Evolutionary conservation across 2,329 filamentous ascomycete species (phyloP), one percentile per base, ranked within the genome.

Genomic region (Calonectria ilicicola): DNA sequence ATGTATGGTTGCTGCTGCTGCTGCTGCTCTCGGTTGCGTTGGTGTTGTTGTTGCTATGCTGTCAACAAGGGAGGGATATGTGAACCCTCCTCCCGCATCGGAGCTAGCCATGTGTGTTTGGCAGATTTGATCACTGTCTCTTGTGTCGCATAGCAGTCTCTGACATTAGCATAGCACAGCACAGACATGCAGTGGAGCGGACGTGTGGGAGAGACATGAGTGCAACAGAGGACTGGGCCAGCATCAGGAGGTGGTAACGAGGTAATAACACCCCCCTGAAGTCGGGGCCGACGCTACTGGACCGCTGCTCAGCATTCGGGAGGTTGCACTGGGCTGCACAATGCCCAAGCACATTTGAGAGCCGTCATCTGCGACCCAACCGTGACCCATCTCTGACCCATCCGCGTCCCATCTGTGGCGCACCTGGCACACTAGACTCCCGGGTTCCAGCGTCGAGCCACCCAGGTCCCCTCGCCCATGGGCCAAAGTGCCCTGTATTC

Each of bases 101-200:
- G 53, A 40, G 53, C 53, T 40, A 60, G 53, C 53, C 53, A 60
- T 60, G 32, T 60, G 53, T 60, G 35, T 60, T 60, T 60, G 53
- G 53, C 53, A 60, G 32, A 60, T 60, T 60, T 60, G 53, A 60
- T 60, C 32, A 27, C 35, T 40, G 53, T 60, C 32, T 60, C 53
- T 38, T 38, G 32, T 60, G 63, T 51, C 65, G 49, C 51, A 58
- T 67, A 35, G 66, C 66, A 64, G 66, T 38, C 21, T 60, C 47
- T 47, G 56, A 69, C 60, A 69, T 69, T 38, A 69, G 58, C 66
- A 69, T 64, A 53, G 66, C 56, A 46, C 56, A 69, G 66, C 66
- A 69, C 66, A 64, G 66, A 64, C 58, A 53, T 60, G n/a, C n/a
- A 49, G 66, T 69, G 66, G 66, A 63, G 66, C 26, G 51, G 66